Conservation (phyloP, 1,139 yeast species). For the Zygosaccharomyces pseudobailii region DNA sequence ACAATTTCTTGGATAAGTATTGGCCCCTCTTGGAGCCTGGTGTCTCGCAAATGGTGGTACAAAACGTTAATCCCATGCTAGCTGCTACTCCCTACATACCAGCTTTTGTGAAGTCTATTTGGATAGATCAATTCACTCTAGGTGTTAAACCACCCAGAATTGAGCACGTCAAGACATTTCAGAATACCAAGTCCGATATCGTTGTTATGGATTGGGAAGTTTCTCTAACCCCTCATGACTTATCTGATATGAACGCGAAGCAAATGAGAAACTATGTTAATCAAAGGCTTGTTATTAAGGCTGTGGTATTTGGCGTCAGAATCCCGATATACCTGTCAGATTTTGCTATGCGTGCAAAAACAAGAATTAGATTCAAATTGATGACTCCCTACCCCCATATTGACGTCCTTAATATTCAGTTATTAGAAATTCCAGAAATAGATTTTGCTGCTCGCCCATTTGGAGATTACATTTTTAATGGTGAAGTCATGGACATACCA, state of each 20-base stretch:
- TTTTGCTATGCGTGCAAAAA: slow-evolving; percentile 58
- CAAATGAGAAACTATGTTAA: slow-evolving; percentile 80
- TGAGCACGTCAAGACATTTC: slow-evolving; percentile 81
- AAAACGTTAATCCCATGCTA: slow-evolving; percentile 75
- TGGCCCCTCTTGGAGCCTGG: slow-evolving; percentile 91
- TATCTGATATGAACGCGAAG: slow-evolving; percentile 74
- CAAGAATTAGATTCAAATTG: slow-evolving; percentile 81
- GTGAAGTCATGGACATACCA: slow-evolving; percentile 83
- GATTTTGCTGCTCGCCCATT: slow-evolving; percentile 70
- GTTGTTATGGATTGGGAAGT: slow-evolving; percentile 96
- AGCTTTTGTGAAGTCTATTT: slow-evolving; percentile 69
- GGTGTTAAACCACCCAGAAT: slow-evolving; percentile 95
- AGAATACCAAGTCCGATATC: slow-evolving; percentile 81
- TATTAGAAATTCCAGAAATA: slow-evolving; percentile 79
- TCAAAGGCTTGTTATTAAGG: slow-evolving; percentile 69
- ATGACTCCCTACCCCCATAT: slow-evolving; percentile 89
- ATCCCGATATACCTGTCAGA: slow-evolving; percentile 60
- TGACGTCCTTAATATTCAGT: slow-evolving; percentile 79
- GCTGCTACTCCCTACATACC: slow-evolving; percentile 74
- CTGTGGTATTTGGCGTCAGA: slow-evolving; percentile 60
- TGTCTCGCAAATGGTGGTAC: slow-evolving; percentile 79
- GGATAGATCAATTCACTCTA: slow-evolving; percentile 83
- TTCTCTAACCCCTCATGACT: slow-evolving; percentile 86
- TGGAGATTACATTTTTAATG: slow-evolving; percentile 77
- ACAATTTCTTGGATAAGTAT: slow-evolving; percentile 78